Percentiles rank a stretch among this genome's conserved stretches.
Evolutionary conservation across 495 filamentous ascomycete genomes (phyloP).

Genomic region (Penicillium macrosclerotiorum): DNA sequence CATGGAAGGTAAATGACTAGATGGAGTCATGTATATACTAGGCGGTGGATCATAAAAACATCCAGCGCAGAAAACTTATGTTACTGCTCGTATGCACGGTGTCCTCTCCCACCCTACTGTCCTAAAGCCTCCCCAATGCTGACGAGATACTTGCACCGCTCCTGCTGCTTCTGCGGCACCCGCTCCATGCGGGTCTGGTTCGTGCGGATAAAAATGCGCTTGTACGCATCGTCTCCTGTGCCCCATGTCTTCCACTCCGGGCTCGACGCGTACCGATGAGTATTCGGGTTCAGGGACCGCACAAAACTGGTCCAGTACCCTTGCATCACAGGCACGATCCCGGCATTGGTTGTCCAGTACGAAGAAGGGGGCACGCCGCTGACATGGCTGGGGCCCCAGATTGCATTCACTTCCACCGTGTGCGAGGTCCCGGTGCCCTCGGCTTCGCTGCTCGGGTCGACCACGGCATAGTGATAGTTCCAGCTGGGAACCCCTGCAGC

Average conservation of each 20-base stretch:
- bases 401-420: slow-evolving; percentile 58
- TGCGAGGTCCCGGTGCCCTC: slow-evolving; percentile 61
- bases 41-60: no score
- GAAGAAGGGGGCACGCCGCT: slow-evolving; percentile 45
- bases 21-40: no score
- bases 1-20: no score
- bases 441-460: slow-evolving; percentile 44
- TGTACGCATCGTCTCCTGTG: slow-evolving; percentile 21
- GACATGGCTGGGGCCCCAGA: slow-evolving; percentile 55
- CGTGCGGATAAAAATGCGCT: slow-evolving; percentile 54
- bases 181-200: slow-evolving; percentile 58
- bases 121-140: slow-evolving; percentile 49
- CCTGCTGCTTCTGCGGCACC: slow-evolving; percentile 42
- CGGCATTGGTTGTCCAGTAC: slow-evolving; percentile 51
- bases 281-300: slow-evolving; percentile 62
- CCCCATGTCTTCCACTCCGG: slow-evolving; percentile 53
- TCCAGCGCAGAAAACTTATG: no score
- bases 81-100: no score
- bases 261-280: slow-evolving; percentile 33
- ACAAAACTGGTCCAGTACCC: slow-evolving; percentile 72
- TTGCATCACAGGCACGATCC: slow-evolving; percentile 57
- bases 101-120: slow-evolving; percentile 49
- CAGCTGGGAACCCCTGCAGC: slow-evolving; percentile 42
- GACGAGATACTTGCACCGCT: slow-evolving; percentile 53
- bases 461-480: slow-evolving; percentile 68